Base-by-base conservation (phyloP, 257 asterid species). In the Nicotiana benthamiana region DNA sequence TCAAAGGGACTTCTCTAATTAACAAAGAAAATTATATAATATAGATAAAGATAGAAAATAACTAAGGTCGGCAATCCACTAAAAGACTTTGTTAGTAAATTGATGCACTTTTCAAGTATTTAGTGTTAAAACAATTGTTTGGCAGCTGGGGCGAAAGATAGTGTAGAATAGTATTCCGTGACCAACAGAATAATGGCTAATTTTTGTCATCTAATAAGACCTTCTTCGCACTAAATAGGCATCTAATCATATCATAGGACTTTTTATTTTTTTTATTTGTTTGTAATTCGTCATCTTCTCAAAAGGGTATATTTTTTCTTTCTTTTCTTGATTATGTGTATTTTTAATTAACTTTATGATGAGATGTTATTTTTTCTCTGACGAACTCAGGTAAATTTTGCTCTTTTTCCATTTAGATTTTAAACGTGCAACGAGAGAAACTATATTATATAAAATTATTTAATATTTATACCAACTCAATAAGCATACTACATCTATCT, bases 141-240 rank as follows among this genome's bases (percentile, higher is more conserved):
- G 53, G 28, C 57, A 26, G n/a, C 1, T 16, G 8, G 24, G 74
- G 77, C 17, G 48, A 82, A 76, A 77, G 65, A 53, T 82, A n/a
- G 4, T 9, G 62, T 83, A 74, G 27, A 67, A 81, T 78, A 83
- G 30, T 24, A 63, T 51, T 84, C 86, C 84, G 82, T 87, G 89
- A 86, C 86, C 66, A 81, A 72, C 81, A 81, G 67, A 87, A 84
- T 84, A 66, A 90, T 92, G 6, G 90, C 77, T 77, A 82, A 82
- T 65, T 84, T 87, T 91, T 87, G 90, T 89, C 90, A 79, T 75
- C 43, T 90, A 82, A 61, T 76, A n/a, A 83, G 32, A 77, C 64
- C 60, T 56, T 61, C 56, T 66, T 32, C 18, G 51, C 24, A 79
- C 60, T 81, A 66, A 1, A n/a, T 68, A 53, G 43, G 22, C 18